phyloP scores from a whole-genome alignment of 2,329 filamentous ascomycete species.

The Xylariaceae sp. region DNA sequence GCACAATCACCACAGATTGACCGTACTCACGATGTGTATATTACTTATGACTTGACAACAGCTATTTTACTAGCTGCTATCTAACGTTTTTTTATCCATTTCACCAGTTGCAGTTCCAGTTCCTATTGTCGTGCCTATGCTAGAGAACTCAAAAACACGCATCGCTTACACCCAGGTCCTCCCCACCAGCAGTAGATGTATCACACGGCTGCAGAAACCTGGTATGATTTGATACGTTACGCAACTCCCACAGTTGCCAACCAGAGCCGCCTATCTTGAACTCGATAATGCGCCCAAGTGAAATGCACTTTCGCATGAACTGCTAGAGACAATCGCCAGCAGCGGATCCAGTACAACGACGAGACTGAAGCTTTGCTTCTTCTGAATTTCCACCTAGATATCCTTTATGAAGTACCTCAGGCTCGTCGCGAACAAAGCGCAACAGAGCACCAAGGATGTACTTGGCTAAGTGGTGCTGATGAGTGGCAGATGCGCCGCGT shows the following conservation, averaged over 20 bases:
- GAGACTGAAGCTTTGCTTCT: constrained; percentile 36
- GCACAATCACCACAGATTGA: no score
- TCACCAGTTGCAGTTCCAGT: no score
- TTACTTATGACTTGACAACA: no score
- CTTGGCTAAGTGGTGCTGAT: constrained; percentile 39
- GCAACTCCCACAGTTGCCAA: constrained; percentile 35
- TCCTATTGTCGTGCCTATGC: no score
- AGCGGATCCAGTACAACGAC: constrained; percentile 33
- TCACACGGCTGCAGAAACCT: neutral
- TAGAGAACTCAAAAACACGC: no score
- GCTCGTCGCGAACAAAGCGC: neutral
- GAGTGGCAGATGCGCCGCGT: constrained; percentile 35
- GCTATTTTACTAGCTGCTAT: no score
- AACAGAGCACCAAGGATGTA: neutral
- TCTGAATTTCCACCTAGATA: constrained; percentile 36
- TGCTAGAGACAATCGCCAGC: constrained; percentile 36
- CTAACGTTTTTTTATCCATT: no score
- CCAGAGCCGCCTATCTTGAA: constrained; percentile 37
- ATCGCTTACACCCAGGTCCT: no score
- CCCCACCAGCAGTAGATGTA: neutral
- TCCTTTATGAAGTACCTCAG: neutral
- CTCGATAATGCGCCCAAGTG: constrained; percentile 35
- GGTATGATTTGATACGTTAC: constrained; percentile 1
- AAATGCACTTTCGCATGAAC: constrained; percentile 38
- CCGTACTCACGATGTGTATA: no score